Evolutionary conservation across 306 rosid species (phyloP).

Genomic region (Vicia villosa): DNA sequence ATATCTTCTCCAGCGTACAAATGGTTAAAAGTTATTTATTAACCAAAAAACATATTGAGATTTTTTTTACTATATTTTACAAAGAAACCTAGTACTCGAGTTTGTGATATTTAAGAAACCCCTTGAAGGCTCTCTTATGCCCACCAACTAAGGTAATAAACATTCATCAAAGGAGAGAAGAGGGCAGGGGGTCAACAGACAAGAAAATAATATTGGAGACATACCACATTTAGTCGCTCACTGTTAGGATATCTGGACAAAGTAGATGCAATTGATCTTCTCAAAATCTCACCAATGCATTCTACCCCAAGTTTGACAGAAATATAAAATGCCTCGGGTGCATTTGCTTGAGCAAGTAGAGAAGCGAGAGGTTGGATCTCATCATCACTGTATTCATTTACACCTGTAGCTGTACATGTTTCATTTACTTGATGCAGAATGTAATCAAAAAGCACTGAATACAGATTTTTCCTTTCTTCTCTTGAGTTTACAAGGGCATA

Average conservation of each 20-base stretch:
- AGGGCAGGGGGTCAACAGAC: background rate
- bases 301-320: constrained; percentile 94
- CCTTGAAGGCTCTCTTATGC: background rate
- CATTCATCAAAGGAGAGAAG: background rate
- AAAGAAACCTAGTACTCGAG: constrained; percentile 17
- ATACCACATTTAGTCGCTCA: constrained; percentile 81
- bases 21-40: constrained; percentile 5
- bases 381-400: constrained; percentile 72
- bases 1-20: constrained; percentile 23
- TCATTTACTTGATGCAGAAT: constrained; percentile 87
- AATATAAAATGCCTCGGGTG: constrained; percentile 89
- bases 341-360: constrained; percentile 82
- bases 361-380: constrained; percentile 94
- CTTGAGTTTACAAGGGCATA: constrained; percentile 84
- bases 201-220: constrained; percentile 29
- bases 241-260: constrained; percentile 78
- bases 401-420: constrained; percentile 67
- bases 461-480: constrained; percentile 90
- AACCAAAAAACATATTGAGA: constrained; percentile 23
- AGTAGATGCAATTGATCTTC: constrained; percentile 79
- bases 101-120: constrained; percentile 25
- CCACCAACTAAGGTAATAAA: constrained; percentile 20
- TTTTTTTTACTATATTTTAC: background rate
- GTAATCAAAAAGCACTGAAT: constrained; percentile 90
- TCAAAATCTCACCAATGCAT: constrained; percentile 92